phyloP scores from a whole-genome alignment of 768 basidiomycete genomes.

The Daedaleopsis sinensis region DNA sequence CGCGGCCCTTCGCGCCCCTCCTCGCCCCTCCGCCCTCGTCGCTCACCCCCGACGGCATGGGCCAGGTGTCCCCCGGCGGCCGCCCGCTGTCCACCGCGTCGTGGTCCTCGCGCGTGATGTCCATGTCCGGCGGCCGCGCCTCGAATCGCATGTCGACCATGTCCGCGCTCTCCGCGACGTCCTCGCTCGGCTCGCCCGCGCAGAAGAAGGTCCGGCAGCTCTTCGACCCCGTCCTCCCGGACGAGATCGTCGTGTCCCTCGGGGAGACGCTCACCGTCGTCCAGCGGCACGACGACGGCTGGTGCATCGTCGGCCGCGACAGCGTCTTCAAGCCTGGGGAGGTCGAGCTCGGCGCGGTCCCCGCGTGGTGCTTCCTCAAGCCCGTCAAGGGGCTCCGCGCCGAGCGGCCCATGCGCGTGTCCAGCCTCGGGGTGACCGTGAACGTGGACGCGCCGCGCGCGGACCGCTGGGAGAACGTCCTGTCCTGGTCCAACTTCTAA shows the following conservation, averaged over 20 bases:
- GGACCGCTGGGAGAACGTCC: conserved; percentile 48
- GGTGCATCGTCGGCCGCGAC: conserved; percentile 73
- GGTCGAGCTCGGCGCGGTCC: conserved; percentile 71
- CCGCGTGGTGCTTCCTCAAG: conserved; percentile 77
- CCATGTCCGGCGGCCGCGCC: conserved; percentile 12
- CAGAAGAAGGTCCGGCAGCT: conserved; percentile 57
- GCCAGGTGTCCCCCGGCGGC: conserved; percentile 7
- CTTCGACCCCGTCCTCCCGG: conserved; percentile 71
- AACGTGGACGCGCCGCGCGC: conserved; percentile 44
- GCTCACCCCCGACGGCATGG: background rate
- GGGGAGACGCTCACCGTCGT: conserved; percentile 67
- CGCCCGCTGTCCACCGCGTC: conserved; percentile 25
- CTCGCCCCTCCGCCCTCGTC: background rate
- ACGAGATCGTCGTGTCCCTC: conserved; percentile 62
- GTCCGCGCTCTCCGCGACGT: conserved; percentile 24
- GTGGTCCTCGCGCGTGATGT: conserved; percentile 15
- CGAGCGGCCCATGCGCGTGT: conserved; percentile 64
- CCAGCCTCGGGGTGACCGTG: conserved; percentile 59
- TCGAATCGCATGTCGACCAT: conserved; percentile 19
- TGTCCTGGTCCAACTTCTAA: conserved; percentile 76
- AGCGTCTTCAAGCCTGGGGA: conserved; percentile 38
- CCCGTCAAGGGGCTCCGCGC: conserved; percentile 59
- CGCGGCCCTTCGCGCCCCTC: conserved; percentile 45
- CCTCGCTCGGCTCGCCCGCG: conserved; percentile 18
- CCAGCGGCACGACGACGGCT: conserved; percentile 76